Percentiles rank a stretch among this genome's conserved stretches.
phyloP scores from a whole-genome alignment of 2,329 filamentous ascomycete genomes.

The Calonectria pseudoturangicola region DNA sequence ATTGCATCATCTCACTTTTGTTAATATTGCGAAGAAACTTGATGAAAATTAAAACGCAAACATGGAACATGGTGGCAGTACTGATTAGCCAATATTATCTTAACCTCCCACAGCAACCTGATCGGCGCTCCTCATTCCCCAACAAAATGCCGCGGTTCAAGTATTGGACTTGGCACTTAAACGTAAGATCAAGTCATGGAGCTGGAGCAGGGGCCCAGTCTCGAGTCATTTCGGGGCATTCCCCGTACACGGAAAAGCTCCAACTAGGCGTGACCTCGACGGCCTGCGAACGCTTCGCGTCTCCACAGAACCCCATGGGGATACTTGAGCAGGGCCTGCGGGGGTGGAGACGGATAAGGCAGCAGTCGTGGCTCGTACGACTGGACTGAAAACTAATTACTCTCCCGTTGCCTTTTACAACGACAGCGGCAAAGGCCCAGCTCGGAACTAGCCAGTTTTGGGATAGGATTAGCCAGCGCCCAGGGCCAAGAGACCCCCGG shows the following conservation, averaged over 20 bases:
- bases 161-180: not conserved
- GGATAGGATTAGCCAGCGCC: not conserved
- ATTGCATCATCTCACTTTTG: too few relatives aligned
- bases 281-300: constrained; percentile 1
- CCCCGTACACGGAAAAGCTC: constrained; percentile 19
- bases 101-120: too few relatives aligned
- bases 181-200: not conserved
- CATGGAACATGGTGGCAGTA: too few relatives aligned
- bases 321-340: not conserved
- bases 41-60: too few relatives aligned
- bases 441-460: not conserved
- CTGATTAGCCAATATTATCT: too few relatives aligned
- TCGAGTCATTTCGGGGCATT: not conserved
- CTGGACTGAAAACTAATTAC: too few relatives aligned
- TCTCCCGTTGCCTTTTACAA: too few relatives aligned
- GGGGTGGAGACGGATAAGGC: constrained; percentile 22
- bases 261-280: not conserved
- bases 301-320: constrained; percentile 15
- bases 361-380: not conserved
- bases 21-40: too few relatives aligned
- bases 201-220: not conserved
- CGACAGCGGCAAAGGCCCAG: not conserved
- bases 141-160: too few relatives aligned
- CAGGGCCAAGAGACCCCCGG: not conserved
- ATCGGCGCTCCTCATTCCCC: too few relatives aligned